These are phyloP conservation scores for Penicillium atrosanguineum DNA, from an alignment of 495 filamentous ascomycete species.

Conservation along the genomic window DNA sequence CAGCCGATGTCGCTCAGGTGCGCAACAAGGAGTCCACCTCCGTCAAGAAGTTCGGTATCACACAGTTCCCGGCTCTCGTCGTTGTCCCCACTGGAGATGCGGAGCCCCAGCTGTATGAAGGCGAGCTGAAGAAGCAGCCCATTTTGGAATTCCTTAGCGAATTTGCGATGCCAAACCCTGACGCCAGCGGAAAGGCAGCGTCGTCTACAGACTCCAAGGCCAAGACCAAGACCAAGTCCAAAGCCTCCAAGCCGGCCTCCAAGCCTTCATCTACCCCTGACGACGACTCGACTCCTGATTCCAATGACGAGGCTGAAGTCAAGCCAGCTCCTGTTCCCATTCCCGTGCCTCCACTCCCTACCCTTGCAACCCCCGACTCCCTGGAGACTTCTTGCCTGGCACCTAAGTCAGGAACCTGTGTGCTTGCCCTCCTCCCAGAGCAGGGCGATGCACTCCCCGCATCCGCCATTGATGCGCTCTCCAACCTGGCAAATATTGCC, in stretches of 20 bases:
- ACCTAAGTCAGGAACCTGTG: slow-evolving; percentile 75
- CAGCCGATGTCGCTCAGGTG: slow-evolving; percentile 78
- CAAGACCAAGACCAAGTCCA: slow-evolving; percentile 48
- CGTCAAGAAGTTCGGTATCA: slow-evolving; percentile 70
- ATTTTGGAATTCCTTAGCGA: slow-evolving; percentile 84
- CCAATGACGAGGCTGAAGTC: slow-evolving; percentile 34
- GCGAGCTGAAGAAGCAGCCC: slow-evolving; percentile 80
- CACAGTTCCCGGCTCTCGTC: slow-evolving; percentile 75
- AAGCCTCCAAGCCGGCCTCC: slow-evolving; percentile 36
- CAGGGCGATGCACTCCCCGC: slow-evolving; percentile 38
- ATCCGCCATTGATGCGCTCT: slow-evolving; percentile 53
- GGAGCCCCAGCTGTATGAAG: slow-evolving; percentile 70
- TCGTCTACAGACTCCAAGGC: slow-evolving; percentile 42
- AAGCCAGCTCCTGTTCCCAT: slow-evolving; percentile 49
- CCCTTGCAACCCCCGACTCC: slow-evolving; percentile 54
- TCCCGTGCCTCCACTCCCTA: slow-evolving; percentile 40
- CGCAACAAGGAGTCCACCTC: slow-evolving; percentile 75
- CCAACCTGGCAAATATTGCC: slow-evolving; percentile 69
- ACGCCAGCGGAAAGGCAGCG: slow-evolving; percentile 31
- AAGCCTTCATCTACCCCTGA: slow-evolving; percentile 30
- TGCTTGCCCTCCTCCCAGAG: slow-evolving; percentile 73
- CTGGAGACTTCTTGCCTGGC: slow-evolving; percentile 71
- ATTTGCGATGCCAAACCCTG: slow-evolving; percentile 68
- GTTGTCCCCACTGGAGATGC: slow-evolving; percentile 72
- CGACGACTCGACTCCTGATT: slow-evolving; percentile 43